Conservation (phyloP, 495 filamentous ascomycete species). For the Podospora anserina region DNA sequence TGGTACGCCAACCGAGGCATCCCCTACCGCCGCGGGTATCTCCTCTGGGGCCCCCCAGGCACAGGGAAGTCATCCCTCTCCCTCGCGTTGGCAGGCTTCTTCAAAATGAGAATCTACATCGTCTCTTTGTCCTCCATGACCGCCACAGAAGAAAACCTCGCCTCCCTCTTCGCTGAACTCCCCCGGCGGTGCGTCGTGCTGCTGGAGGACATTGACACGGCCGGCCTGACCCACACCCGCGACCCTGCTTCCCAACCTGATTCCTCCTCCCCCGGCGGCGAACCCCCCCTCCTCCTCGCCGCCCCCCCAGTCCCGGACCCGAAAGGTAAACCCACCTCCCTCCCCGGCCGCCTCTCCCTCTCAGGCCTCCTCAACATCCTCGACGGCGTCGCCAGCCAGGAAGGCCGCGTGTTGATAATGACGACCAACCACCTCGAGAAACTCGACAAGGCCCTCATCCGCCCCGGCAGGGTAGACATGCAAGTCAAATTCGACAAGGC, state of each 20-base stretch:
- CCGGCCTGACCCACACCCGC: slow-evolving; percentile 62
- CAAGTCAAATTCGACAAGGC: slow-evolving; percentile 61
- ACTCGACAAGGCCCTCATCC: slow-evolving; percentile 71
- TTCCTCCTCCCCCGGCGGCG: slow-evolving; percentile 37
- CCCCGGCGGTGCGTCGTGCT: slow-evolving; percentile 67
- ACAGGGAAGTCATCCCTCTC: slow-evolving; percentile 62
- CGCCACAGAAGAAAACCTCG: slow-evolving; percentile 69
- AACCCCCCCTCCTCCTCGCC: slow-evolving; percentile 25
- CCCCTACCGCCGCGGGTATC: slow-evolving; percentile 74
- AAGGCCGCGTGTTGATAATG: slow-evolving; percentile 80
- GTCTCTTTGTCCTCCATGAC: slow-evolving; percentile 61
- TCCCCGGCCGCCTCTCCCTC: slow-evolving; percentile 56
- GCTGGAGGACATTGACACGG: slow-evolving; percentile 71
- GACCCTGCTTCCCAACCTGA: slow-evolving; percentile 45
- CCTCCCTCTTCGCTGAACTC: slow-evolving; percentile 64
- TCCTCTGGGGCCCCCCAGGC: slow-evolving; percentile 88
- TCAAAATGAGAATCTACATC: slow-evolving; percentile 68
- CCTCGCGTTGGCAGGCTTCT: slow-evolving; percentile 67
- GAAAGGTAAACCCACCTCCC: not conserved
- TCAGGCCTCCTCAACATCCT: slow-evolving; percentile 76
- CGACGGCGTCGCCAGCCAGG: slow-evolving; percentile 73
- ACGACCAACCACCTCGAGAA: slow-evolving; percentile 78
- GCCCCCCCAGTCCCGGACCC: slow-evolving; percentile 19
- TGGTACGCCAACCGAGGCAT: slow-evolving; percentile 80
- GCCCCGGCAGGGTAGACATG: slow-evolving; percentile 76